phyloP scores from a whole-genome alignment of 495 filamentous ascomycete species.

The Neurospora sp. region DNA sequence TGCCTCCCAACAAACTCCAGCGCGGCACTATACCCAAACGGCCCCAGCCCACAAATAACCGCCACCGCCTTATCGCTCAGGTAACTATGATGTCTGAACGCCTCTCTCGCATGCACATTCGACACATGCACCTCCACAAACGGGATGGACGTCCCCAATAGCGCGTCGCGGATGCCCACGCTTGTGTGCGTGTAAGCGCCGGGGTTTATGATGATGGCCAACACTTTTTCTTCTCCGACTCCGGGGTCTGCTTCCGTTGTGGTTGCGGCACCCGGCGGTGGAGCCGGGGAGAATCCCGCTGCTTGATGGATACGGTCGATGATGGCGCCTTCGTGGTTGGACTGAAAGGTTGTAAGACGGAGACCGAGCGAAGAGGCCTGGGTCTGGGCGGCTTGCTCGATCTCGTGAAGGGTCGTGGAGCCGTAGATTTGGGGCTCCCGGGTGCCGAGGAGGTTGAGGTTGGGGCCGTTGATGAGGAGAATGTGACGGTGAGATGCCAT shows the following conservation, averaged over 20 bases:
- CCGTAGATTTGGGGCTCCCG: constrained; percentile 65
- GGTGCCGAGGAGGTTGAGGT: constrained; percentile 68
- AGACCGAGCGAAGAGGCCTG: constrained; percentile 34
- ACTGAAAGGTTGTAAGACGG: constrained; percentile 47
- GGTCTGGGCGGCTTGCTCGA: constrained; percentile 34
- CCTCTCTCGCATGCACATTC: constrained; percentile 58
- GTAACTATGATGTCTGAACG: constrained; percentile 53
- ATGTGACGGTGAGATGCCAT: constrained; percentile 44
- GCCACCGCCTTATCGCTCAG: constrained; percentile 61
- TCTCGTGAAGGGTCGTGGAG: constrained; percentile 48
- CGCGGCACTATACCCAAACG: constrained; percentile 59
- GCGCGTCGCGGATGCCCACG: constrained; percentile 57
- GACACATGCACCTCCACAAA: constrained; percentile 64
- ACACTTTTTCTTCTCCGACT: constrained; percentile 22
- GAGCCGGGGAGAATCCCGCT: constrained; percentile 20
- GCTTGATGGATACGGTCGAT: constrained; percentile 50
- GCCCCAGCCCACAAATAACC: constrained; percentile 57
- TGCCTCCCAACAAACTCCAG: constrained; percentile 49
- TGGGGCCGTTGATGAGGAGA: constrained; percentile 71
- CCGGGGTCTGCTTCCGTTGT: constrained; percentile 6
- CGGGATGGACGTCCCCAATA: constrained; percentile 51
- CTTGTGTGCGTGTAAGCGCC: constrained; percentile 60
- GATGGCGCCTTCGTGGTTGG: constrained; percentile 57
- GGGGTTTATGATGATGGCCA: constrained; percentile 59
- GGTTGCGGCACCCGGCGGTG: neutral